phyloP scores from a whole-genome alignment of 495 filamentous ascomycete genomes.

The Glarea lozoyensis region DNA sequence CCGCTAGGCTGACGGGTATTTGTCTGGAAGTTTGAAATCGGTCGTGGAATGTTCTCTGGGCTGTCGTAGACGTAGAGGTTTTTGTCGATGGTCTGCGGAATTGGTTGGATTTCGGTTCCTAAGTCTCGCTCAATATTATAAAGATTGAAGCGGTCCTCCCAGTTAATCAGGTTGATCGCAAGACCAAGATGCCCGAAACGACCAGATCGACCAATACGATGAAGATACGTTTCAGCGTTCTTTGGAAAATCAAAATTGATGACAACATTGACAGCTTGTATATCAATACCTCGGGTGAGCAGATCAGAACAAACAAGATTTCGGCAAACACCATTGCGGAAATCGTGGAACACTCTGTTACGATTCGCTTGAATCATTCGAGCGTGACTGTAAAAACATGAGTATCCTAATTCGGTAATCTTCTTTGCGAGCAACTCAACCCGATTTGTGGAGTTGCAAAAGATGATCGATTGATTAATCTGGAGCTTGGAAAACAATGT shows the following conservation, averaged over 20 bases:
- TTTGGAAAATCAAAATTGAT: constrained; percentile 99
- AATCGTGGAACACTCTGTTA: constrained; percentile 98
- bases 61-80: constrained; percentile 97
- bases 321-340: constrained; percentile 93
- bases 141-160: constrained; percentile 97
- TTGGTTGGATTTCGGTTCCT: constrained; percentile 93
- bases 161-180: constrained; percentile 98
- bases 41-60: constrained; percentile 86
- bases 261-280: constrained; percentile 98
- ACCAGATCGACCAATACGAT: constrained; percentile 95
- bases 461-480: constrained; percentile 99
- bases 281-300: constrained; percentile 97
- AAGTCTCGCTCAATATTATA: constrained; percentile 98
- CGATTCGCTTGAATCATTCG: constrained; percentile 97
- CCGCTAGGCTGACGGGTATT: constrained; percentile 12
- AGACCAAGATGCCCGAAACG: constrained; percentile 95
- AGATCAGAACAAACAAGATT: constrained; percentile 98
- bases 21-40: constrained; percentile 40
- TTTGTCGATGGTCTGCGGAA: constrained; percentile 92
- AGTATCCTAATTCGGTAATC: constrained; percentile 97
- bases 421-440: constrained; percentile 98
- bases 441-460: constrained; percentile 98
- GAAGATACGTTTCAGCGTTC: constrained; percentile 98
- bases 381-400: constrained; percentile 98
- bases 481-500: constrained; percentile 98